A percentile compares a stretch with the other conserved stretches of the same genome.
phyloP scores from a whole-genome alignment of 345 rosid species.

The Durio zibethinus region DNA sequence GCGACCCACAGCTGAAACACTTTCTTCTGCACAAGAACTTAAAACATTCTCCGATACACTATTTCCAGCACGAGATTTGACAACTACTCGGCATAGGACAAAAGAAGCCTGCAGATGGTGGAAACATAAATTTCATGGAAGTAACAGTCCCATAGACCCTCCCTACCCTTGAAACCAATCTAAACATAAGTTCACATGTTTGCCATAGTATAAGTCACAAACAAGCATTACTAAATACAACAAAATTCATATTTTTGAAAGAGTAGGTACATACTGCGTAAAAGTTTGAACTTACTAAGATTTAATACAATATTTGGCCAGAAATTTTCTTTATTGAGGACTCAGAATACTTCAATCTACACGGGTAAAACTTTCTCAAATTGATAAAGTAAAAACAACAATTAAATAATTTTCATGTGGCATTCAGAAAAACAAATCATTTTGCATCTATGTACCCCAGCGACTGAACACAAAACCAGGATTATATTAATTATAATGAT shows the following conservation, averaged over 20 bases:
- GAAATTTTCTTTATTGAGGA: conserved; percentile 5
- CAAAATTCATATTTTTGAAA: neutral
- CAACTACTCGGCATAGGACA: conserved; percentile 47
- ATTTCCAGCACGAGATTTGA: conserved; percentile 35
- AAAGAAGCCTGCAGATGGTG: conserved; percentile 41
- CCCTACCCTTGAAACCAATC: neutral
- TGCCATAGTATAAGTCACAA: neutral
- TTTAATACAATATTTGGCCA: neutral
- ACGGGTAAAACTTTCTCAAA: neutral
- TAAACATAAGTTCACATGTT: neutral
- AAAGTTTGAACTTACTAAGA: neutral
- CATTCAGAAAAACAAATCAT: neutral
- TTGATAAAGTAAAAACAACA: neutral
- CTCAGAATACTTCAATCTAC: neutral
- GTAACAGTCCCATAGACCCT: neutral
- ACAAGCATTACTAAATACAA: neutral
- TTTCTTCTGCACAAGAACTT: conserved; percentile 39
- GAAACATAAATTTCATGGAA: conserved; percentile 4
- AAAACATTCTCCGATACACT: conserved; percentile 31
- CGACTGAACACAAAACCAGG: neutral
- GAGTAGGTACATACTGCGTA: neutral
- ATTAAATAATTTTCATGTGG: neutral
- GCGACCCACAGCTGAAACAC: conserved; percentile 35
- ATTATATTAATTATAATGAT: neutral
- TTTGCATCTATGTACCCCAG: neutral